Conservation (phyloP, 169 alveolate genomes). For the Sarcocystis neurona region DNA sequence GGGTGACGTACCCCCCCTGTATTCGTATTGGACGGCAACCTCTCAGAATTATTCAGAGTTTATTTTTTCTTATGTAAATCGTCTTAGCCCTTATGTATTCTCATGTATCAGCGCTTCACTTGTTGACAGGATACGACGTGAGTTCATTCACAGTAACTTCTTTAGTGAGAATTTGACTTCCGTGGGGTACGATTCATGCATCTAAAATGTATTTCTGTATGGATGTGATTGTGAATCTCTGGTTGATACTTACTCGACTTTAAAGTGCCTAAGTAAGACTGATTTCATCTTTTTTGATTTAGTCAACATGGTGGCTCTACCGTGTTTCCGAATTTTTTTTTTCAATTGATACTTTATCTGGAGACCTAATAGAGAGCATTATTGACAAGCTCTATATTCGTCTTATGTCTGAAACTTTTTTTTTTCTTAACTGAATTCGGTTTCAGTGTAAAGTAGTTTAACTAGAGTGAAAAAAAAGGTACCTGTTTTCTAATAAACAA, state of each 20-base stretch:
- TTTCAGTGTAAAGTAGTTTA: neutral
- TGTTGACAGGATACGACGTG: slow-evolving; percentile 35
- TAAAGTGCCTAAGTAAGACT: slow-evolving; percentile 10
- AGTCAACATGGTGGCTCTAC: neutral
- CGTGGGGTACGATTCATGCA: neutral
- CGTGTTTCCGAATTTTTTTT: neutral
- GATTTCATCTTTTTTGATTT: neutral
- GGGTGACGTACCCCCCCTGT: slow-evolving; percentile 26
- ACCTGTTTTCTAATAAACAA: neutral
- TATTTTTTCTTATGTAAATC: slow-evolving; percentile 53
- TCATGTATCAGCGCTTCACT: slow-evolving; percentile 8
- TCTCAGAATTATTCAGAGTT: slow-evolving; percentile 31
- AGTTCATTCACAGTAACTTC: slow-evolving; percentile 24
- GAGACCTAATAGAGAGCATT: neutral
- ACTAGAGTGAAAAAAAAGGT: neutral
- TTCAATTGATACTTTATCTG: neutral
- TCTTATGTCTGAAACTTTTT: neutral
- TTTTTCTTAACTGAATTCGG: neutral
- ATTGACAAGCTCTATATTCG: slow-evolving; percentile 13
- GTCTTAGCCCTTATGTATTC: slow-evolving; percentile 47
- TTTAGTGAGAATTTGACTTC: neutral
- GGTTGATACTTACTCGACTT: neutral
- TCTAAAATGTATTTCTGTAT: neutral
- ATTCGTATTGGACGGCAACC: neutral
- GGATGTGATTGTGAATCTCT: neutral